Conservation (phyloP, 75 land plant genomes). For the Pinus tabuliformis region DNA sequence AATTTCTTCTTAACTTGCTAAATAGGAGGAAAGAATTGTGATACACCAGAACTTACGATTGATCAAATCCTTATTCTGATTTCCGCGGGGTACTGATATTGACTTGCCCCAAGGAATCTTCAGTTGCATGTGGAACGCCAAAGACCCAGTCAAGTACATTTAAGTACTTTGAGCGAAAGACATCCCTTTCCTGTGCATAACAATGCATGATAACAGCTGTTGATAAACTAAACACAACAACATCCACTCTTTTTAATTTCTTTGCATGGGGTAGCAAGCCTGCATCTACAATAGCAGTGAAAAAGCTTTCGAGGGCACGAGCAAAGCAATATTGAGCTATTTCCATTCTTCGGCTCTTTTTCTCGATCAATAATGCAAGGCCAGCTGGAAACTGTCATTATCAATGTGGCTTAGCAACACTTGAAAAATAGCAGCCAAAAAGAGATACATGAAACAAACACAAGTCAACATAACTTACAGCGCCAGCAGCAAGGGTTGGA, state of each 20-base stretch:
- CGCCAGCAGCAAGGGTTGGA: slow-evolving; percentile 68
- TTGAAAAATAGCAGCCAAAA: neutral
- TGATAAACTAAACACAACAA: slow-evolving; percentile 80
- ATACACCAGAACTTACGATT: neutral
- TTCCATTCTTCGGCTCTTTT: slow-evolving; percentile 90
- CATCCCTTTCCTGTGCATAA: slow-evolving; percentile 92
- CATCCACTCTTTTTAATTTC: slow-evolving; percentile 70
- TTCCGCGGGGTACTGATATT: neutral
- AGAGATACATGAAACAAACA: slow-evolving; percentile 7
- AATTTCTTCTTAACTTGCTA: too few relatives aligned
- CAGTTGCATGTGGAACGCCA: slow-evolving; percentile 63
- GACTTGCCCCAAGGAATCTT: neutral
- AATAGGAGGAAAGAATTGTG: neutral
- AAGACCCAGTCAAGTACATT: slow-evolving; percentile 99
- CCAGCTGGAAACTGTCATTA: slow-evolving; percentile 83
- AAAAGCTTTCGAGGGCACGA: slow-evolving; percentile 91
- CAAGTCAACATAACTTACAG: slow-evolving; percentile 47
- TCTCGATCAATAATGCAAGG: slow-evolving; percentile 80
- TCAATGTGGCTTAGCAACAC: neutral
- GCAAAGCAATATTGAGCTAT: slow-evolving; percentile 93
- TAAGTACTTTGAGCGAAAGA: slow-evolving; percentile 88
- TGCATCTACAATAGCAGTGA: slow-evolving; percentile 65
- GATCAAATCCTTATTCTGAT: neutral
- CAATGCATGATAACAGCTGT: slow-evolving; percentile 98
- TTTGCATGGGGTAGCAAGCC: slow-evolving; percentile 50